phyloP scores from a whole-genome alignment of 2,329 filamentous ascomycete species.

The Malbranchea zuffiana region DNA sequence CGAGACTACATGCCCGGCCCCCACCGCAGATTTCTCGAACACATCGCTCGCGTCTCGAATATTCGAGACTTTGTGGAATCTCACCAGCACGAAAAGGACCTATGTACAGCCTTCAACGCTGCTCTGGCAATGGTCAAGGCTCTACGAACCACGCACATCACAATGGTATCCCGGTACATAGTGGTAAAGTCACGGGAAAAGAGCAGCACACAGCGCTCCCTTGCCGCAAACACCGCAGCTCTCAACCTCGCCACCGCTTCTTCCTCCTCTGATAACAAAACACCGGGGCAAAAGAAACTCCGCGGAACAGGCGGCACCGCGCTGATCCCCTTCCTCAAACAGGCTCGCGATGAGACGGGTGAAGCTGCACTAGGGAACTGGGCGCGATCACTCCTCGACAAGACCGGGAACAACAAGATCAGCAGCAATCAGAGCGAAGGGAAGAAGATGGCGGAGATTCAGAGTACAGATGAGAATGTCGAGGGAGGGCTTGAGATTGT shows the following conservation, averaged over 20 bases:
- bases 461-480: conserved; percentile 43
- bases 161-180: conserved; percentile 92
- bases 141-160: conserved; percentile 88
- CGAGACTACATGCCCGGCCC: conserved; percentile 91
- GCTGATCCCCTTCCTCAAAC: conserved; percentile 89
- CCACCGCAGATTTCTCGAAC: conserved; percentile 77
- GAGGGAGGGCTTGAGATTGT: conserved; percentile 48
- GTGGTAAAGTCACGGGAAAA: conserved; percentile 74
- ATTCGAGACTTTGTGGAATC: conserved; percentile 70
- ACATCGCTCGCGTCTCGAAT: conserved; percentile 70
- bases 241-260: conserved; percentile 13
- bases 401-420: conserved; percentile 2
- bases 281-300: conserved; percentile 47
- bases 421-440: conserved; percentile 41
- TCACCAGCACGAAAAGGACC: conserved; percentile 49
- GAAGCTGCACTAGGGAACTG: conserved; percentile 71
- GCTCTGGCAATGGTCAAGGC: conserved; percentile 68
- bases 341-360: conserved; percentile 89
- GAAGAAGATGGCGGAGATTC: conserved; percentile 34
- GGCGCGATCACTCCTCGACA: conserved; percentile 44
- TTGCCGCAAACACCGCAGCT: conserved; percentile 39
- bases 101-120: conserved; percentile 78
- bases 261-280: conserved; percentile 28
- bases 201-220: conserved; percentile 43
- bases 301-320: conserved; percentile 89